Evolutionary conservation across 2,329 filamentous ascomycete species (phyloP), one percentile per base, ranked within the genome.

Genomic region (Nemania abortiva): DNA sequence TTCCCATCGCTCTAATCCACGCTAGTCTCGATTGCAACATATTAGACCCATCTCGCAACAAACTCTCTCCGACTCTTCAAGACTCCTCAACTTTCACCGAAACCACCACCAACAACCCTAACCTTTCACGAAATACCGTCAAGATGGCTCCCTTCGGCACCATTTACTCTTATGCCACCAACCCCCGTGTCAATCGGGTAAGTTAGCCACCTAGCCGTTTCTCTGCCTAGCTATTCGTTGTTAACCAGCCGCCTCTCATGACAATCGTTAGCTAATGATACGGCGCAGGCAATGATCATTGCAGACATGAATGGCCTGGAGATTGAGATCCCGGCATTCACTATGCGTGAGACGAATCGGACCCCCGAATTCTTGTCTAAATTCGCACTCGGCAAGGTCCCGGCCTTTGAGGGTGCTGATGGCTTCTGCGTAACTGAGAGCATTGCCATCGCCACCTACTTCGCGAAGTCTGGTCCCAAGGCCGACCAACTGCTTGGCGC

Each of bases 351-450:
- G 56, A 81, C 80, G 68, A 87, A 85, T 79, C 74, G 75, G 52
- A 79, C 77, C n/a, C 77, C 82, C 3, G 83, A 84, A 3, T 87
- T 82, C 78, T 76, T 84, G 15, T 68, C 82, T 77, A 86, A 87
- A 72, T 87, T 86, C 77, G 84, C 85, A 11, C 74, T 85, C 47
- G 85, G 84, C 73, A 87, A 86, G 74, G 82, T 87, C 9, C 85
- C 85, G 10, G 81, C 81, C 50, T 82, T 87, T 62, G 83, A 84
- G 73, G 79, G 79, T 39, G 78, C 83, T 22, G 83, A 86, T 71
- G 85, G 85, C 54, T 81, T 85, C 74, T 76, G 70, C 71, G 59
- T 87, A 31, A 74, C 81, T 67, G 85, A 87, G 70, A 79, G 80
- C 42, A 79, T 80, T 42, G 85, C 85, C 60, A 87, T 87, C 73